Conservation (phyloP, 2,329 filamentous ascomycete genomes). For the Alternaria atra region DNA sequence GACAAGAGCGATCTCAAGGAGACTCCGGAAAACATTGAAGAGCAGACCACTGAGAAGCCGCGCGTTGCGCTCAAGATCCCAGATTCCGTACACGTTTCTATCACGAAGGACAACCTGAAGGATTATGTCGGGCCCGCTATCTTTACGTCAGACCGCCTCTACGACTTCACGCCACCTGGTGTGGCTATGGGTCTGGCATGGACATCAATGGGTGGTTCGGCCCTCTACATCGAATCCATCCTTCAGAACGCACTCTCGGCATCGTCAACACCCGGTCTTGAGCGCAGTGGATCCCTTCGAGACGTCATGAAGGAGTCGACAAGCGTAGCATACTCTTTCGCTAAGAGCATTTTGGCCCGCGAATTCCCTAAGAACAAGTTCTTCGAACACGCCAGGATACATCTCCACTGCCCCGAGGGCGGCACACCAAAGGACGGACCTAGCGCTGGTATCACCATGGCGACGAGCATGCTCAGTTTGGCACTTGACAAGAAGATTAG, state of each 20-base stretch:
- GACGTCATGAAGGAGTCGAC: conserved; percentile 98
- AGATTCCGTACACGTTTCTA: conserved; percentile 83
- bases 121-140: conserved; percentile 97
- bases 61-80: conserved; percentile 83
- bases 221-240: conserved; percentile 97
- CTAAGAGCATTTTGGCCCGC: conserved; percentile 86
- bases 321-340: conserved; percentile 92
- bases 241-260: conserved; percentile 81
- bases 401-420: conserved; percentile 95
- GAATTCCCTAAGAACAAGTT: conserved; percentile 91
- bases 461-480: conserved; percentile 87
- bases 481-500: conserved; percentile 80
- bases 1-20: conserved; percentile 71
- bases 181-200: conserved; percentile 98
- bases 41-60: conserved; percentile 71
- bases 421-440: conserved; percentile 90
- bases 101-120: conserved; percentile 88
- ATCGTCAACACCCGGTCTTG: conserved; percentile 78
- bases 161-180: conserved; percentile 90
- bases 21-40: conserved; percentile 64
- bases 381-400: conserved; percentile 94
- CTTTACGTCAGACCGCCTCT: conserved; percentile 94
- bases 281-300: conserved; percentile 94
- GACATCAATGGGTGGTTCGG: conserved; percentile 96
- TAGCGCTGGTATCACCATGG: conserved; percentile 93